phyloP scores from a whole-genome alignment of 73 alveolate genomes.

The Paramecium octaurelia region DNA sequence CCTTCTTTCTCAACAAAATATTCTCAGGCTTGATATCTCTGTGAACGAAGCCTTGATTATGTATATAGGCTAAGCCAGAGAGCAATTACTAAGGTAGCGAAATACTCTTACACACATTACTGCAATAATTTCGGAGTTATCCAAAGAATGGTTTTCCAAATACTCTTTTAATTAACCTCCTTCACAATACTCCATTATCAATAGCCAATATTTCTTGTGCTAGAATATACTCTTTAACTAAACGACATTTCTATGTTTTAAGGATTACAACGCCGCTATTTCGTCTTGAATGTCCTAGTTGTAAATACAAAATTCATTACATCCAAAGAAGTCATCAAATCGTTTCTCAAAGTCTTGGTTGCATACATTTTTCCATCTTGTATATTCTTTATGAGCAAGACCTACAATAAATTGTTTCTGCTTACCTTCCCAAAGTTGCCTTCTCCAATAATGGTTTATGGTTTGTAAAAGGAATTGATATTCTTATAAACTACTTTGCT shows the following conservation, averaged over 20 bases:
- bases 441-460: background rate
- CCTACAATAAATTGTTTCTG: background rate
- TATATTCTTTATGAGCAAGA: background rate
- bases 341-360: background rate
- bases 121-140: background rate
- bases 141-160: background rate
- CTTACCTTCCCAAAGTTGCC: background rate
- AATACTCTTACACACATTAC: background rate
- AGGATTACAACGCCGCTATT: background rate
- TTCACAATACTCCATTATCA: constrained; percentile 5
- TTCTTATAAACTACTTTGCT: background rate
- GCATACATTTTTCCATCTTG: background rate
- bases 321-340: background rate
- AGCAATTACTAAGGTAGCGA: background rate
- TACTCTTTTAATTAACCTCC: background rate
- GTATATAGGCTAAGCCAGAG: background rate
- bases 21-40: constrained; percentile 57
- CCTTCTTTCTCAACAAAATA: background rate
- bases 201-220: background rate
- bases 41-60: constrained; percentile 31
- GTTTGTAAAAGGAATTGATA: background rate
- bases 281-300: constrained; percentile 6
- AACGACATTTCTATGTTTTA: background rate
- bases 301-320: background rate
- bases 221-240: background rate